Evolutionary conservation across 208 protist species (phyloP).

Genomic region (Leishmania tropica): DNA sequence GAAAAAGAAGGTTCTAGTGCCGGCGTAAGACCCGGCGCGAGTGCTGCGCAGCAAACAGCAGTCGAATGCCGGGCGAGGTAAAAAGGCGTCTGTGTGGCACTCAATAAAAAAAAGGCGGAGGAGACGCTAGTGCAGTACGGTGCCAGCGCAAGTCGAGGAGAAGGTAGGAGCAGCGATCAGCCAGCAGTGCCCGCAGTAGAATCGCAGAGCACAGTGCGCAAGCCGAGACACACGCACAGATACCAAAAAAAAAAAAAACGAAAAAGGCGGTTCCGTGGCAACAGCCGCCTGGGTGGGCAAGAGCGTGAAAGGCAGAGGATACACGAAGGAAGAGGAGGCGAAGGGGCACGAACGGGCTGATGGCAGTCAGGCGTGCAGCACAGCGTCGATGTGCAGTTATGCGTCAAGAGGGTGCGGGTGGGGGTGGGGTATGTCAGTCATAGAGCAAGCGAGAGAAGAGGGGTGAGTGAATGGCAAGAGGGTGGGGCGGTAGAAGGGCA

Average conservation of each 20-base stretch:
- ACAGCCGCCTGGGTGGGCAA: not conserved
- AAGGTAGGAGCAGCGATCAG: too few relatives aligned
- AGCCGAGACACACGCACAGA: not conserved
- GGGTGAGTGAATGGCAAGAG: not conserved
- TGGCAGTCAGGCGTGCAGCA: not conserved
- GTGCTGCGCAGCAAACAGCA: not conserved
- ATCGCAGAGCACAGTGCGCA: not conserved
- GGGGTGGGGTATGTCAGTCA: not conserved
- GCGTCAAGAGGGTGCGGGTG: not conserved
- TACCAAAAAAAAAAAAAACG: not conserved
- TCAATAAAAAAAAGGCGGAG: not conserved
- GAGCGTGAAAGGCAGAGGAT: not conserved
- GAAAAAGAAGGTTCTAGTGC: not conserved
- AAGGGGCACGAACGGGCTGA: not conserved
- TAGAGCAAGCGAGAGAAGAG: not conserved
- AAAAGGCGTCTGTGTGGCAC: too few relatives aligned
- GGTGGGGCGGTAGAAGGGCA: not conserved
- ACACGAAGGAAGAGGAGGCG: not conserved
- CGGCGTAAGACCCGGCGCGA: not conserved
- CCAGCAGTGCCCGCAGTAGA: not conserved
- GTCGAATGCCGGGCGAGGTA: not conserved
- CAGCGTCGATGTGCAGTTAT: not conserved
- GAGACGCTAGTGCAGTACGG: not conserved
- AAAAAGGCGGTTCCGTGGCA: not conserved
- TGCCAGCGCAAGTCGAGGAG: not conserved